Evolutionary conservation across 2,329 filamentous ascomycete species (phyloP).

Genomic region (Claviceps sp.): DNA sequence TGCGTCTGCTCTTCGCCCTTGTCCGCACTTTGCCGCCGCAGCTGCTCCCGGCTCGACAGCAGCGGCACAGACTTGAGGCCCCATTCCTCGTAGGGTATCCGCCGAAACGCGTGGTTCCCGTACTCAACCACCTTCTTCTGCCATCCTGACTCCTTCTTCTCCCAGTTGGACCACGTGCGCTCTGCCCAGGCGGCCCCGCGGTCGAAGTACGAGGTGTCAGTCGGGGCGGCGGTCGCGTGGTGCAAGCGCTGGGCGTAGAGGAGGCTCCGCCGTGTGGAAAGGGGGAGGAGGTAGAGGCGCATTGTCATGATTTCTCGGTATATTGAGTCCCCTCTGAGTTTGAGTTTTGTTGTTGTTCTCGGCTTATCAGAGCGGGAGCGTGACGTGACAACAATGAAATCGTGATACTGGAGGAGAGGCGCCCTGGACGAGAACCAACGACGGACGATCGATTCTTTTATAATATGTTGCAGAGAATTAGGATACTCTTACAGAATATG

Average conservation of each 20-base stretch:
- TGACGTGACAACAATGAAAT: background rate
- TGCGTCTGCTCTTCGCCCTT: background rate
- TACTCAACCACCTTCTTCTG: slow-evolving; percentile 75
- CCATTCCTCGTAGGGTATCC: slow-evolving; percentile 96
- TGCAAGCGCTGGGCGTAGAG: slow-evolving; percentile 75
- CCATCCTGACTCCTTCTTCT: slow-evolving; percentile 73
- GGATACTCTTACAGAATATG: no score
- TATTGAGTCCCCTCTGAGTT: slow-evolving; percentile 2
- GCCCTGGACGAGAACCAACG: background rate
- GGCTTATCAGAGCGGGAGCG: slow-evolving; percentile 11
- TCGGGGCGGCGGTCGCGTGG: slow-evolving; percentile 37
- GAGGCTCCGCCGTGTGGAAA: slow-evolving; percentile 80
- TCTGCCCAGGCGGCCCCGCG: slow-evolving; percentile 58
- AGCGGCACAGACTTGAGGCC: slow-evolving; percentile 88
- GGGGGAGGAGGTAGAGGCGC: slow-evolving; percentile 87
- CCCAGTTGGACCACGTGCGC: slow-evolving; percentile 74
- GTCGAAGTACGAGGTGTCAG: slow-evolving; percentile 45
- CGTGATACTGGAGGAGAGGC: background rate
- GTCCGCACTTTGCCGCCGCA: slow-evolving; percentile 15
- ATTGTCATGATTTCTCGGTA: slow-evolving; percentile 31
- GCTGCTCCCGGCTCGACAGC: slow-evolving; percentile 50
- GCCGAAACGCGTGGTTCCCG: slow-evolving; percentile 72
- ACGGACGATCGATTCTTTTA: no score
- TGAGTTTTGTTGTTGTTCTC: background rate
- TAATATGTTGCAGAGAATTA: no score